Evolutionary conservation across 306 rosid species (phyloP).

Genomic region (Elaeagnus macrophylla): DNA sequence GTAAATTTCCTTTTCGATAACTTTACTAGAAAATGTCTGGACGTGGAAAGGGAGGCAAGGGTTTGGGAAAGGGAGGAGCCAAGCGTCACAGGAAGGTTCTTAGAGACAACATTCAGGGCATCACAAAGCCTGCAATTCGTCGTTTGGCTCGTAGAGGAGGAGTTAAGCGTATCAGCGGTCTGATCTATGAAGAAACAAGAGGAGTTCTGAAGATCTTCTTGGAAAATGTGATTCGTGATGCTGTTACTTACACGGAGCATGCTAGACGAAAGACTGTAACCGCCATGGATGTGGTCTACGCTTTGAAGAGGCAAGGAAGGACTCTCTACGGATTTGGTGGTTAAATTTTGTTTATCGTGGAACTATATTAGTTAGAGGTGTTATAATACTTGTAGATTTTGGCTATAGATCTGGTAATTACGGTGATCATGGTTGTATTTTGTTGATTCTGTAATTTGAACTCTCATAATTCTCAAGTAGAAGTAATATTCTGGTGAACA

Average conservation of each 20-base stretch:
- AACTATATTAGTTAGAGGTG: background rate
- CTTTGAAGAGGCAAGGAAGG: slow-evolving; percentile 45
- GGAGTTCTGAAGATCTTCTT: slow-evolving; percentile 42
- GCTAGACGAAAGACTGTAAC: slow-evolving; percentile 46
- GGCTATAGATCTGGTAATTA: slow-evolving; percentile 4
- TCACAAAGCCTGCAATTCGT: slow-evolving; percentile 44
- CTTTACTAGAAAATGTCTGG: slow-evolving; percentile 32
- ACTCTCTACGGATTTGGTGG: slow-evolving; percentile 47
- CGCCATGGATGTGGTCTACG: slow-evolving; percentile 44
- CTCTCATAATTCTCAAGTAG: background rate
- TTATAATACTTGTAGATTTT: slow-evolving; percentile 2
- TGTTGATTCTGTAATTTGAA: background rate
- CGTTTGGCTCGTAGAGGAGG: slow-evolving; percentile 49
- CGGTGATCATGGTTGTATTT: background rate
- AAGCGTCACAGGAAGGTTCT: slow-evolving; percentile 49
- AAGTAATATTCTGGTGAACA: background rate
- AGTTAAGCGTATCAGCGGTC: slow-evolving; percentile 43
- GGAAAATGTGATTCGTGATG: slow-evolving; percentile 45
- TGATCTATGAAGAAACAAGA: slow-evolving; percentile 45
- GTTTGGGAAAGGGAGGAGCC: slow-evolving; percentile 53
- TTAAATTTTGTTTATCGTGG: background rate
- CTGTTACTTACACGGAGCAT: slow-evolving; percentile 43
- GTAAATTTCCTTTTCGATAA: background rate
- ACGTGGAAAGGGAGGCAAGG: slow-evolving; percentile 57
- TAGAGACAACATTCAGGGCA: slow-evolving; percentile 45